Evolutionary conservation across 192 early-diverging fungal genomes (phyloP).

Genomic region (Backusella morwellensis): DNA sequence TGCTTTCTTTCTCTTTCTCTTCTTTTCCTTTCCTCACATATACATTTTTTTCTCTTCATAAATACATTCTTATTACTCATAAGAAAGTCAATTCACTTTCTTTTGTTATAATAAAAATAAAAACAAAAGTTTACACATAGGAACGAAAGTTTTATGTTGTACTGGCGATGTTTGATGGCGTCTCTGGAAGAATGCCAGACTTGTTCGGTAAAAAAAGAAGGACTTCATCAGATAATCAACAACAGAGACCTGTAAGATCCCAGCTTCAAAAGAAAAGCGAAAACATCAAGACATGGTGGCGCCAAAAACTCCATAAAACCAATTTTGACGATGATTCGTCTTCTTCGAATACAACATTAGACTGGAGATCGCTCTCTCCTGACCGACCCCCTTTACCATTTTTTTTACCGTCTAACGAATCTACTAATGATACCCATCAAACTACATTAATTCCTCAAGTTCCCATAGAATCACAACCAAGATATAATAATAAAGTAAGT

Average conservation of each 20-base stretch:
- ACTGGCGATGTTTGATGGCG: constrained; percentile 8
- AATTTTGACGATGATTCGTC: neutral
- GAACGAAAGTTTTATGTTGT: constrained; percentile 3
- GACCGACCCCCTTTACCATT: constrained; percentile 28
- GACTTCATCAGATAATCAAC: neutral
- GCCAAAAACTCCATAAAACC: neutral
- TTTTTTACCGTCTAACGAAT: neutral
- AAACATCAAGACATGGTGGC: constrained; percentile 9
- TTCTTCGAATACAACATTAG: constrained; percentile 11
- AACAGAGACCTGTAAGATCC: neutral
- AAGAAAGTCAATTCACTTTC: neutral
- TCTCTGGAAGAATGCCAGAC: constrained; percentile 12
- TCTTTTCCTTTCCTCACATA: neutral
- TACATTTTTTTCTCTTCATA: neutral
- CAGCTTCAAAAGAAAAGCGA: neutral
- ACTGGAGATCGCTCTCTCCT: constrained; percentile 34
- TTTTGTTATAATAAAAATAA: neutral
- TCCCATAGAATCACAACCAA: neutral
- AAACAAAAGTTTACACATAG: neutral
- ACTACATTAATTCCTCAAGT: neutral
- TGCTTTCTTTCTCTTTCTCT: neutral
- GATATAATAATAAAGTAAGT: constrained; percentile 5
- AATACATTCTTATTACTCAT: neutral
- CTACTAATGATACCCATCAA: neutral
- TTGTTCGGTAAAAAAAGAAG: neutral